Conservation (phyloP, 2,329 filamentous ascomycete genomes). For the Phaeosphaeriaceae sp. region DNA sequence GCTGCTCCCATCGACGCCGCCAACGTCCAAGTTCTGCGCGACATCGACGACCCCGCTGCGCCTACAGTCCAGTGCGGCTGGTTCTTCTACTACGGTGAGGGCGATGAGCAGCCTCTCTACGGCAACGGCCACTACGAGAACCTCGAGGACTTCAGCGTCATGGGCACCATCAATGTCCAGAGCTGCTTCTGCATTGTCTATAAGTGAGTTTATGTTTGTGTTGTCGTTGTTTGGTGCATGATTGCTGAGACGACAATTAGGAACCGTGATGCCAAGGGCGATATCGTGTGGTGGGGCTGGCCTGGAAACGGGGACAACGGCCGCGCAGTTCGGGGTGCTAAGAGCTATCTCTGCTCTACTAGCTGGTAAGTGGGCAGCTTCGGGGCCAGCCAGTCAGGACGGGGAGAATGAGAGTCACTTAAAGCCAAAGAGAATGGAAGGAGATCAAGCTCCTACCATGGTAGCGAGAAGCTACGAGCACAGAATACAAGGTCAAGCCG, state of each 20-base stretch:
- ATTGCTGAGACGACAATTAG: neutral
- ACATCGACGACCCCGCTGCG: neutral
- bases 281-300: neutral
- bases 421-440: neutral
- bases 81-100: neutral
- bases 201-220: neutral
- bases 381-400: neutral
- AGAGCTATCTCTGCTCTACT: slow-evolving; percentile 3
- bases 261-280: neutral
- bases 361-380: neutral
- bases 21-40: neutral
- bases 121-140: slow-evolving; percentile 6
- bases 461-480: neutral
- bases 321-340: neutral
- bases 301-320: neutral
- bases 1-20: slow-evolving; percentile 1
- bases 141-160: neutral
- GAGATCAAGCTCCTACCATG: neutral
- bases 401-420: neutral
- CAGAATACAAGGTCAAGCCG: neutral
- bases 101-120: neutral
- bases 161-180: neutral
- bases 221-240: neutral
- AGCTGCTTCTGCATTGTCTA: slow-evolving; percentile 4
- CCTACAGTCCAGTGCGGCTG: neutral